Evolutionary conservation across 2,329 filamentous ascomycete genomes (phyloP).

Genomic region (Scedosporium boydii): DNA sequence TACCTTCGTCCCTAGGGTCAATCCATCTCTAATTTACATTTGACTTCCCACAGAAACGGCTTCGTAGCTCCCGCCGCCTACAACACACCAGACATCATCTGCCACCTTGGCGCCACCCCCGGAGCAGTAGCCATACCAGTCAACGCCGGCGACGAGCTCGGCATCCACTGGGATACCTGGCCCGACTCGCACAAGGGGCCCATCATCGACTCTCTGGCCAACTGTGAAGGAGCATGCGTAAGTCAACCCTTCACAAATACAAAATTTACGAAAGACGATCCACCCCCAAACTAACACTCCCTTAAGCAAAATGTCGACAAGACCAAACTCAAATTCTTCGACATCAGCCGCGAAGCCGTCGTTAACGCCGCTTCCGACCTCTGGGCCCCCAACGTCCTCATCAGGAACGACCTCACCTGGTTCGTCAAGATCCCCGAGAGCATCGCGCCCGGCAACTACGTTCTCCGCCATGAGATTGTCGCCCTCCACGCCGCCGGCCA

Average conservation of each 20-base stretch:
- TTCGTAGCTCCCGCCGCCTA: slow-evolving; percentile 35
- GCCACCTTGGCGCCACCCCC: slow-evolving; percentile 30
- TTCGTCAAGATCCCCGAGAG: slow-evolving; percentile 21
- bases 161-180: slow-evolving; percentile 31
- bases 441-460: slow-evolving; percentile 30
- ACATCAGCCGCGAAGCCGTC: slow-evolving; percentile 46
- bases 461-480: slow-evolving; percentile 43
- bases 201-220: slow-evolving; percentile 54
- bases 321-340: slow-evolving; percentile 47
- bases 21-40: no score
- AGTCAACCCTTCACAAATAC: background rate
- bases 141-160: slow-evolving; percentile 28
- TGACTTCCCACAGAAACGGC: slow-evolving; percentile 24
- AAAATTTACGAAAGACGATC: background rate
- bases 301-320: slow-evolving; percentile 33
- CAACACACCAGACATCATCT: slow-evolving; percentile 31
- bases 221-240: slow-evolving; percentile 47
- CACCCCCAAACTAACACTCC: background rate
- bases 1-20: background rate
- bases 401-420: slow-evolving; percentile 24
- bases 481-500: slow-evolving; percentile 32
- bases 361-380: slow-evolving; percentile 30
- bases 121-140: slow-evolving; percentile 25
- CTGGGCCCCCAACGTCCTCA: slow-evolving; percentile 30
- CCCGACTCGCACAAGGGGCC: slow-evolving; percentile 37